A percentile compares a stretch with the other conserved stretches of the same genome.
Conservation (phyloP, 1,139 yeast species). For the Lodderomyces parapsilosis region DNA sequence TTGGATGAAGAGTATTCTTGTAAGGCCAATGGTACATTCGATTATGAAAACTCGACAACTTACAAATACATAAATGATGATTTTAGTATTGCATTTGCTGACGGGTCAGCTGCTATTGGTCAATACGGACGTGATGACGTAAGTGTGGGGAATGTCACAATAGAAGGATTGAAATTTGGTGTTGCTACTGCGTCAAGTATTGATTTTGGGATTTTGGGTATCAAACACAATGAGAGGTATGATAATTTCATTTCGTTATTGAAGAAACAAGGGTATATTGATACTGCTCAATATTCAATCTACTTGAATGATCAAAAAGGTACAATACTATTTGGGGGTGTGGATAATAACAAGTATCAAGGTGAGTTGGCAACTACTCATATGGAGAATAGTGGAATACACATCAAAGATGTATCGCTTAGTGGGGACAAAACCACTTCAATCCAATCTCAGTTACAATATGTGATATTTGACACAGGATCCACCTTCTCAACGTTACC, state of each 20-base stretch:
- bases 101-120: constrained; percentile 36
- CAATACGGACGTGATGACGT: constrained; percentile 64
- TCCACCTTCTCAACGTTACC: constrained; percentile 62
- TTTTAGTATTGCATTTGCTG: constrained; percentile 41
- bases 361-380: constrained; percentile 42
- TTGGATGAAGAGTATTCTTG: constrained; percentile 9
- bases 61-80: constrained; percentile 4
- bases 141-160: constrained; percentile 14
- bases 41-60: constrained; percentile 9
- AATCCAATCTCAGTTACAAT: not conserved
- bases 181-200: constrained; percentile 43
- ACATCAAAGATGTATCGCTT: constrained; percentile 2
- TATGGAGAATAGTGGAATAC: constrained; percentile 9
- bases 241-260: constrained; percentile 29
- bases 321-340: constrained; percentile 55
- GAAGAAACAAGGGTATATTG: constrained; percentile 44
- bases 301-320: constrained; percentile 46
- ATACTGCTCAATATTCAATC: constrained; percentile 51
- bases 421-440: not conserved
- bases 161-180: constrained; percentile 48
- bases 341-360: constrained; percentile 49
- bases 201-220: constrained; percentile 49
- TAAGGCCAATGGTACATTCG: constrained; percentile 14
- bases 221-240: constrained; percentile 22
- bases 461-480: constrained; percentile 56